These are phyloP conservation scores for Talaromyces sp. DNA, from an alignment of 2,329 filamentous ascomycete genomes.

Conservation along the genomic window DNA sequence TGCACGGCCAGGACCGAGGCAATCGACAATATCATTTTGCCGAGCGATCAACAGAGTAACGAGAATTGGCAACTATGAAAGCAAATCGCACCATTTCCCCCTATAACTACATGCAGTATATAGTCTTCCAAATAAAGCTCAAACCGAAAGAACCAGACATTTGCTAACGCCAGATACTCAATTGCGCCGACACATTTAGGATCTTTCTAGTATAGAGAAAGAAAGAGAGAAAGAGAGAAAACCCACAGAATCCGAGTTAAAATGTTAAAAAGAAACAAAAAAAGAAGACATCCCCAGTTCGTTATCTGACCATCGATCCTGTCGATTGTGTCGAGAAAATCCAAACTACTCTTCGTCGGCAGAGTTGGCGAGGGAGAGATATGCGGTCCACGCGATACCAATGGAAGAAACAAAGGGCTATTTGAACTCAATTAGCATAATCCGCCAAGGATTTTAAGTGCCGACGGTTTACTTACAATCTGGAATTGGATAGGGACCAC, in stretches of 20 bases:
- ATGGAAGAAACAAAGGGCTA: slow-evolving; percentile 94
- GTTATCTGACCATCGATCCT: background rate
- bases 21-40: background rate
- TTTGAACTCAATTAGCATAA: slow-evolving; percentile 3
- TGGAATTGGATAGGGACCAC: slow-evolving; percentile 94
- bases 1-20: background rate
- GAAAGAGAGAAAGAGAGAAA: background rate
- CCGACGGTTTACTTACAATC: slow-evolving; percentile 61
- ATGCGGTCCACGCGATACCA: slow-evolving; percentile 96
- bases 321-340: background rate
- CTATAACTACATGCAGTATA: background rate
- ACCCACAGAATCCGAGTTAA: background rate
- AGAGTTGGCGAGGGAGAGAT: slow-evolving; percentile 86
- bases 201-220: background rate
- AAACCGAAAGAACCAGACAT: background rate
- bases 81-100: background rate
- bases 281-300: background rate
- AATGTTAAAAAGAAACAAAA: background rate
- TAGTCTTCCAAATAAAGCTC: background rate
- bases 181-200: background rate
- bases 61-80: background rate
- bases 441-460: background rate
- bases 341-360: slow-evolving; percentile 59
- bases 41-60: background rate
- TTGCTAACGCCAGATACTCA: background rate